phyloP scores from a whole-genome alignment of 2,329 filamentous ascomycete genomes.

The Venturia nashicola region DNA sequence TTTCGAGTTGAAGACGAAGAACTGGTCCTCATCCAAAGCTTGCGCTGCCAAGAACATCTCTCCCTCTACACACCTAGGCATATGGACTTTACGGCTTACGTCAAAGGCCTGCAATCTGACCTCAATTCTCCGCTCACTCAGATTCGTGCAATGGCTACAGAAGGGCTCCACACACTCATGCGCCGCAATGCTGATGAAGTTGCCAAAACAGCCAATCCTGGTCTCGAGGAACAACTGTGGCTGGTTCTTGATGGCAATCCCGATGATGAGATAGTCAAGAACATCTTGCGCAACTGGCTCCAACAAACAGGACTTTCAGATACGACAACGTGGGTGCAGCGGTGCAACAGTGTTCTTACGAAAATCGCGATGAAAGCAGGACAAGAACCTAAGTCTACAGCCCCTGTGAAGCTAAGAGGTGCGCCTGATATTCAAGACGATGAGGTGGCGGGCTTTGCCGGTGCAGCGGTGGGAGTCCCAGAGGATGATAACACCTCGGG shows the following conservation, averaged over 20 bases:
- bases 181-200: conserved; percentile 80
- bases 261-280: conserved; percentile 62
- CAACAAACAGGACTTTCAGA: conserved; percentile 75
- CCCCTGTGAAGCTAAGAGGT: conserved; percentile 32
- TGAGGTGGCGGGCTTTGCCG: conserved; percentile 89
- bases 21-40: conserved; percentile 60
- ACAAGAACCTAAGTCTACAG: conserved; percentile 26
- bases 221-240: conserved; percentile 87
- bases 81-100: conserved; percentile 74
- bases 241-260: conserved; percentile 69
- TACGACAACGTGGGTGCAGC: conserved; percentile 73
- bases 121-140: conserved; percentile 56
- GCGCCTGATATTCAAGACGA: conserved; percentile 83
- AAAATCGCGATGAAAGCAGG: conserved; percentile 62
- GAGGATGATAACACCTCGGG: conserved; percentile 27
- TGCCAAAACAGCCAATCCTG: conserved; percentile 58
- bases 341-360: conserved; percentile 78
- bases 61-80: conserved; percentile 83
- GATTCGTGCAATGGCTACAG: conserved; percentile 68
- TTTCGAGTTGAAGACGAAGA: conserved; percentile 66
- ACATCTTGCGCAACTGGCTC: conserved; percentile 86
- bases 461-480: conserved; percentile 47
- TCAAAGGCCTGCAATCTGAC: conserved; percentile 67
- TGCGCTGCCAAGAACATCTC: conserved; percentile 79
- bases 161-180: conserved; percentile 90